Evolutionary conservation across 2,329 filamentous ascomycete species (phyloP).

Genomic region (Epichloe coenophiala): DNA sequence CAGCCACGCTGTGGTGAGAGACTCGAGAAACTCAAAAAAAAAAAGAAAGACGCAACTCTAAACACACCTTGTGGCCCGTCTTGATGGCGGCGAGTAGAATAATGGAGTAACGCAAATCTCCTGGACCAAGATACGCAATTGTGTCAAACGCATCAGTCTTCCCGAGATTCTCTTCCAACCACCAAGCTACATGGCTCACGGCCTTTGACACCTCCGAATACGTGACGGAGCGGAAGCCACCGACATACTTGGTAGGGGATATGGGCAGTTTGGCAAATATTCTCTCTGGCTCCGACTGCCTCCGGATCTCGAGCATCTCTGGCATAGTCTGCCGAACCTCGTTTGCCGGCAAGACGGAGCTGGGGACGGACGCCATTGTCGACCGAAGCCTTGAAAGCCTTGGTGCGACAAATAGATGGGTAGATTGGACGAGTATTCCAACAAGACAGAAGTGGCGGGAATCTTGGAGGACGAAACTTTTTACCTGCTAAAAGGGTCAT

Average conservation of each 20-base stretch:
- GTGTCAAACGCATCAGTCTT: background rate
- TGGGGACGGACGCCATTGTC: background rate
- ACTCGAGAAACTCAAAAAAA: background rate
- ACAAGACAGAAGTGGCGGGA: background rate
- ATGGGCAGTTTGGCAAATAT: background rate
- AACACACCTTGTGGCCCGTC: conserved; percentile 21
- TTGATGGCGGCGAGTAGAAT: conserved; percentile 27
- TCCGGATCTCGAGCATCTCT: background rate
- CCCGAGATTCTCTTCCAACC: background rate
- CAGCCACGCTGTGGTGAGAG: too few relatives aligned
- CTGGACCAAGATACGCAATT: conserved; percentile 7
- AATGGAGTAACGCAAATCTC: conserved; percentile 25
- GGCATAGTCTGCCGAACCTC: conserved; percentile 1
- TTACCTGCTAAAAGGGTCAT: too few relatives aligned
- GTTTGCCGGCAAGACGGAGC: background rate
- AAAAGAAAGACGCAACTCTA: too few relatives aligned
- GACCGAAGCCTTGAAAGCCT: background rate
- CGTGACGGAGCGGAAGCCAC: background rate
- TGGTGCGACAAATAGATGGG: background rate
- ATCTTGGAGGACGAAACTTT: too few relatives aligned
- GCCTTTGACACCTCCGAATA: background rate
- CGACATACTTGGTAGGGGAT: background rate
- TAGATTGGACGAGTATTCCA: background rate
- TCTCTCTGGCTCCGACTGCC: background rate
- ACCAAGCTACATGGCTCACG: background rate